Percentiles rank a stretch among this genome's conserved stretches.
These are phyloP conservation scores for Stellera chamaejasme DNA, from an alignment of 345 rosid genomes.

Conservation along the genomic window DNA sequence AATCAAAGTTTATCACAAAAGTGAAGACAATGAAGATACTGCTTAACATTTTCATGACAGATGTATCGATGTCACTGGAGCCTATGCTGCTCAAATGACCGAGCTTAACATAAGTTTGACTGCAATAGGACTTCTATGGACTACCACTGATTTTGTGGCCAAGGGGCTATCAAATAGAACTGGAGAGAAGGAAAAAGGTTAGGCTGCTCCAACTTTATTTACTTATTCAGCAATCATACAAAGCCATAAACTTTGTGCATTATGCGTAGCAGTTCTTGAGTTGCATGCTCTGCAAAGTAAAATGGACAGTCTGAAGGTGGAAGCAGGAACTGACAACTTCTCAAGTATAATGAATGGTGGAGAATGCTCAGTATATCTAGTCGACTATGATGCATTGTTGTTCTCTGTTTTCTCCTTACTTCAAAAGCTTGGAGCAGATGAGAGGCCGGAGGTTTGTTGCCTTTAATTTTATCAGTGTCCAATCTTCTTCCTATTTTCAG, in stretches of 20 bases:
- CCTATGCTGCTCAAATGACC: constrained; percentile 86
- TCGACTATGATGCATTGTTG: constrained; percentile 59
- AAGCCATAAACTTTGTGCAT: constrained; percentile 2
- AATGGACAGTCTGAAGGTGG: constrained; percentile 37
- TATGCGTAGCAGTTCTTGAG: constrained; percentile 22
- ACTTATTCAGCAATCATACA: neutral
- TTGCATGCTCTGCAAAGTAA: constrained; percentile 24
- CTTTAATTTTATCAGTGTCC: constrained; percentile 7
- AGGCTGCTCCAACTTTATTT: constrained; percentile 10
- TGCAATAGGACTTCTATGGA: constrained; percentile 93
- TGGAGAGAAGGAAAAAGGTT: constrained; percentile 48
- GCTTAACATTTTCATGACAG: constrained; percentile 38
- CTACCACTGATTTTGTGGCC: constrained; percentile 80
- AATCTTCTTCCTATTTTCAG: neutral
- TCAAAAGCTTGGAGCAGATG: constrained; percentile 91
- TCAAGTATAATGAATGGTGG: constrained; percentile 25
- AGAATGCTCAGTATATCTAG: constrained; percentile 21
- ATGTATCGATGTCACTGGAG: constrained; percentile 97
- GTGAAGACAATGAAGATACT: neutral
- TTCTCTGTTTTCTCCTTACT: constrained; percentile 82
- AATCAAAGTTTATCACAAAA: too few species aligned
- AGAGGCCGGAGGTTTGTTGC: constrained; percentile 84
- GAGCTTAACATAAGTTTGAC: constrained; percentile 95
- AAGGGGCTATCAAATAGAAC: constrained; percentile 48
- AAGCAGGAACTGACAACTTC: constrained; percentile 23